Base-by-base conservation (phyloP, 225 moss, liverwort and hornwort genomes). In the Pseudisothecium myosuroides region DNA sequence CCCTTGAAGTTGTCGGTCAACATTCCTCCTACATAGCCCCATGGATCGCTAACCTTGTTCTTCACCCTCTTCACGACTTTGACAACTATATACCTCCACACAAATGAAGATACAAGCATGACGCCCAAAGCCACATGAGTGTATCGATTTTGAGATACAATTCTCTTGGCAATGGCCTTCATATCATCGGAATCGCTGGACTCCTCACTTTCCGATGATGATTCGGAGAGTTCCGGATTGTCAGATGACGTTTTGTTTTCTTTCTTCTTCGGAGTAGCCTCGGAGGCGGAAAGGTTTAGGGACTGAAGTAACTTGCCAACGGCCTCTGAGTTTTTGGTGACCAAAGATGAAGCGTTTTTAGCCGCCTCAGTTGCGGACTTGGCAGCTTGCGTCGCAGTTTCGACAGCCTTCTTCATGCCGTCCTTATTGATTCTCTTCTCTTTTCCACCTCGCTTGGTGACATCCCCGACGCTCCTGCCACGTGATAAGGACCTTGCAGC, bases 21-120 rank as follows among this genome's bases (percentile, higher is more conserved):
- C 24, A 93, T 92, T 77, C 92, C 94, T 76, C 91, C 93, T 7
- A 94, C 90, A 83, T 93, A 93, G 58, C 92, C 93, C 93, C 85
- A 94, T 14, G 94, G 94, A 88, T 94, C 93, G n/a, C 85, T 91
- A 26, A 94, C 94, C 83, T 92, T 93, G 71, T 63, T 93, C 90
- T 54, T 93, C 90, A 94, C 90, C 76, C 91, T 93, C 92, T 90
- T 94, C 41, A 4, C 93, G 14, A 86, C 93, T 90, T 94, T 94
- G 56, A 94, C 94, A 81, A 94, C 88, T 29, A 92, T 77, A 63
- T 87, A 94, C 61, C 92, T 88, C 94, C 94, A 94, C 47, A 94
- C 93, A 26, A 93, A 90, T 32, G 94, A 93, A 6, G 93, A 93
- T 69, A 94, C 93, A 52, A 94, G 87, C 88, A 94, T 94, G 23